Percentiles rank a stretch among this genome's conserved stretches.
phyloP scores from a whole-genome alignment of 805 yeast species.

The Nakazawaea ambrosiae region DNA sequence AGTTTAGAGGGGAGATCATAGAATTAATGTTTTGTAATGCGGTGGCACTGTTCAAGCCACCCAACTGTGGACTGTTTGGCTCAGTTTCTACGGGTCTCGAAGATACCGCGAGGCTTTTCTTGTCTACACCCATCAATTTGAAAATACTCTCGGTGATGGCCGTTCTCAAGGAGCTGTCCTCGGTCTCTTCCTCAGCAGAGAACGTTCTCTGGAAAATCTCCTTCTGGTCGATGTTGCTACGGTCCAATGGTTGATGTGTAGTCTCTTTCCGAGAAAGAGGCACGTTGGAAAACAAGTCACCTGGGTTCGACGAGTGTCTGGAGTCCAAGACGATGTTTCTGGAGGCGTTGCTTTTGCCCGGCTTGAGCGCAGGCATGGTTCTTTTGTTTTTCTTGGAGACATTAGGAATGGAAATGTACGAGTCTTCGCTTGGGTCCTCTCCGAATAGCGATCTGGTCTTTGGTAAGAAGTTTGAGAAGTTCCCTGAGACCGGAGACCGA shows the following conservation, averaged over 20 bases:
- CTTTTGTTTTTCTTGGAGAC: slow-evolving; percentile 1
- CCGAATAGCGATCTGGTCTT: not conserved
- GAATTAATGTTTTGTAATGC: not conserved
- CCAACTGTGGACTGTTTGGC: slow-evolving; percentile 5
- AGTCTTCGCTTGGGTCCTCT: slow-evolving; percentile 1
- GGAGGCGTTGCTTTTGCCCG: slow-evolving; percentile 18
- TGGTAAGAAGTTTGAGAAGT: not conserved
- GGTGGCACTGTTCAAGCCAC: not conserved
- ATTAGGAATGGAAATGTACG: slow-evolving; percentile 11
- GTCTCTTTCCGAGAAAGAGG: slow-evolving; percentile 46
- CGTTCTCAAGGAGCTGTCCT: slow-evolving; percentile 53
- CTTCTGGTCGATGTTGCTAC: slow-evolving; percentile 10
- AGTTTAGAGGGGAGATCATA: not conserved
- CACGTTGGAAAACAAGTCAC: slow-evolving; percentile 77
- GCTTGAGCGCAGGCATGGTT: not conserved
- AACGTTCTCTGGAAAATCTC: slow-evolving; percentile 31
- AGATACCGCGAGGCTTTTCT: slow-evolving; percentile 17
- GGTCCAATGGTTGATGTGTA: slow-evolving; percentile 8
- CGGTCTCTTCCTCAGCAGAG: slow-evolving; percentile 63
- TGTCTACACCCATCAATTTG: slow-evolving; percentile 56
- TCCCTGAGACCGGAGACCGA: no score
- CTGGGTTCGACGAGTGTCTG: slow-evolving; percentile 63
- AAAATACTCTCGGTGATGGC: slow-evolving; percentile 71
- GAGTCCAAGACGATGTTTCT: slow-evolving; percentile 48
- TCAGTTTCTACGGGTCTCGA: slow-evolving; percentile 1